These are phyloP conservation scores for Trypanosoma platydactyli DNA, from an alignment of 208 protist genomes.

Conservation along the genomic window DNA sequence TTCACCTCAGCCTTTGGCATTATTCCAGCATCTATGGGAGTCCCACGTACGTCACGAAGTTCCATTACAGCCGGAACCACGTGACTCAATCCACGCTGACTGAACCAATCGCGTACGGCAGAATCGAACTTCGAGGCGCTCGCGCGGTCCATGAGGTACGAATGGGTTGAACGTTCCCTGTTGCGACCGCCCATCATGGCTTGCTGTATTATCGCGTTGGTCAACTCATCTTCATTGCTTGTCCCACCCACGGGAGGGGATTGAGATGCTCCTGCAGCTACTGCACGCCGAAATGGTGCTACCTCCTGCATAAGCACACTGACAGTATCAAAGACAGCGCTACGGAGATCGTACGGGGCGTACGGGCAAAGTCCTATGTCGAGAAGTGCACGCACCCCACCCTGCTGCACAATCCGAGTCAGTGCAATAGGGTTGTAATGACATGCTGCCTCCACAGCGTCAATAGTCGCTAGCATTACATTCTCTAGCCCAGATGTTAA, in stretches of 20 bases:
- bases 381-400: conserved; percentile 67
- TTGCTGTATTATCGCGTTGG: conserved; percentile 69
- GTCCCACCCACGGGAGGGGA: conserved; percentile 2
- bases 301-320: conserved; percentile 89
- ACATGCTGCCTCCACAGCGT: conserved; percentile 82
- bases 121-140: conserved; percentile 89
- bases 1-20: conserved; percentile 36
- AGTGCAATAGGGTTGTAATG: conserved; percentile 84
- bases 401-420: conserved; percentile 70
- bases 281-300: conserved; percentile 60
- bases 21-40: conserved; percentile 18
- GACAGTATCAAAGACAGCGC: conserved; percentile 72
- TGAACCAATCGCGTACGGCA: conserved; percentile 82
- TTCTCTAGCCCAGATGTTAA: conserved; percentile 42
- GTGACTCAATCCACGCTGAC: conserved; percentile 70
- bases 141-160: conserved; percentile 75
- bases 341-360: conserved; percentile 63
- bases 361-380: conserved; percentile 72
- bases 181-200: conserved; percentile 49
- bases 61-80: conserved; percentile 65
- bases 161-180: conserved; percentile 28
- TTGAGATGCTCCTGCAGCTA: conserved; percentile 22
- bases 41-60: conserved; percentile 48
- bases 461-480: conserved; percentile 68
- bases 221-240: conserved; percentile 39